Base-by-base conservation (phyloP, 768 basidiomycete species). In the Termitomyces eurrhizus region DNA sequence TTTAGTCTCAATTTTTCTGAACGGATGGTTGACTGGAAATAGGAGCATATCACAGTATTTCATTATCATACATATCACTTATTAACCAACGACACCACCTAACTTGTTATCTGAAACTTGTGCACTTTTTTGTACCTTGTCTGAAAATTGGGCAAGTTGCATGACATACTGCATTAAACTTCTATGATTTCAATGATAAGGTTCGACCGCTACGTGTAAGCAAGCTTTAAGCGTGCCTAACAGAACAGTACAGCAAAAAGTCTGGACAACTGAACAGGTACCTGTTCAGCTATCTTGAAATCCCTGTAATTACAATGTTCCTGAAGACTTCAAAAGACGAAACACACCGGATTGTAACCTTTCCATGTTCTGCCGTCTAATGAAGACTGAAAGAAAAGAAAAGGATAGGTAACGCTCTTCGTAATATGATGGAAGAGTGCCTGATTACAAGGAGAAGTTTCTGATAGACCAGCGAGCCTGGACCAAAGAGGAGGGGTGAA, bases 311-410 rank as follows among this genome's bases (percentile, higher is more conserved):
- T 70, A 83, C 32, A 72, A 84, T 58, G 72, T 84, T 12, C 82
- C 83, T 11, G 82, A 83, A 64, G 83, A 83, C 60, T 83, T 83
- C 64, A 44, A 21, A 74, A 55, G 79, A 84, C 60, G 65, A 73
- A 8, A 66, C 29, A 70, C 57, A 81, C 76, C 0, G 80, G 79
- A 3, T 58, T 79, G 13, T 81, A 84, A 57, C 61, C 68, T 57
- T 67, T 83, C 58, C 73, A 1, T 76, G 77, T 61, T 84, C 82
- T 16, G 75, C 80, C 6, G 62, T 85, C 1, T 81, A 82, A 24
- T 84, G 80, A 80, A 80, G 77, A 63, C 69, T 83, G 16, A 41
- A 44, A n/a, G 66, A 29, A 71, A 44, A 44, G 66, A 26, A 71
- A 55, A 84, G 83, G 69, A 80, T 83, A 5, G 82, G 81, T 1